Base-by-base conservation (phyloP, 202 grass and related monocot species). In the Digitaria exilis region DNA sequence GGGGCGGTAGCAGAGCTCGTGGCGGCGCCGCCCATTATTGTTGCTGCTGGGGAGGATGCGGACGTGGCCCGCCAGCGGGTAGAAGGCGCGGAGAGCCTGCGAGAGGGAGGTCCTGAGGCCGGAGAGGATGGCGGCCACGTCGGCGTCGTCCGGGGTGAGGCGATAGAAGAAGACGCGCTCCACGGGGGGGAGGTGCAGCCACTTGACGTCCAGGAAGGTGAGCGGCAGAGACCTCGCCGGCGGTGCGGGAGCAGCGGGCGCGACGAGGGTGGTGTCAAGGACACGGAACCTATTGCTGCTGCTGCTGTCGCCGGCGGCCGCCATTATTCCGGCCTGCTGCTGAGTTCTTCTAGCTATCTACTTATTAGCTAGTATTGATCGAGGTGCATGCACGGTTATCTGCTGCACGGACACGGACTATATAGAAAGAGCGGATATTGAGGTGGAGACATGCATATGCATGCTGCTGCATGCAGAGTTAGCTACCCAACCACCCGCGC, bases 121-220 rank as follows among this genome's bases (percentile, higher is more conserved):
- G 39, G 65, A 5, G n/a, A 69, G 12, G 39, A 69, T 44, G 65
- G 39, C 39, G 65, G 37, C n/a, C 11, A 69, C 65, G 65, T 69
- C 39, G 39, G 65, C 39, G 39, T n/a, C n/a, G n/a, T 44, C 65
- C 65, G 74, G 80, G 11, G 63, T 24, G 12, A 83, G 82, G 42
- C 22, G 41, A 41, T 88, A 84, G 54, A 88, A 14, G 64, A 88
- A 78, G 86, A 84, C 49, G 19, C 86, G 80, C 42, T 88, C 80
- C 0, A 84, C 86, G 13, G 80, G 86, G 7, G 86, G 80, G 0
- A 50, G 13, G 51, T 30, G 2, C 16, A 65, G 57, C 73, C 52
- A 84, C 15, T 69, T 41, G 39, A 84, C 22, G 31, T 88, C 86
- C 11, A 84, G 84, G 65, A 84, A 84, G 48, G 86, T 88, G 43